Evolutionary conservation across 306 rosid species (phyloP), one percentile per base, ranked within the genome.

Genomic region (Leucaena leucocephala): DNA sequence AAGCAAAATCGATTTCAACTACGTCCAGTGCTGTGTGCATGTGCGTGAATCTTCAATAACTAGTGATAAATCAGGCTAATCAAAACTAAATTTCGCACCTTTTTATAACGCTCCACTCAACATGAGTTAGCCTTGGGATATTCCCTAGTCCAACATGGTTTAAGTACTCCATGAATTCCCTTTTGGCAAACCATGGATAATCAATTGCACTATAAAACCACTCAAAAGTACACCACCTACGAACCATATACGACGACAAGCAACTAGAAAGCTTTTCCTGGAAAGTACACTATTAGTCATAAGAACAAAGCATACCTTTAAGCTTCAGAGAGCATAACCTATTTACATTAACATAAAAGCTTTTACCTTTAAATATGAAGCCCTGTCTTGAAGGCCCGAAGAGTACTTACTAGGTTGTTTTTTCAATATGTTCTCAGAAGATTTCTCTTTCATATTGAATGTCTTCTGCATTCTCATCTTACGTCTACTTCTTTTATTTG

Each of bases 141-240:
- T 87, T 88, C 66, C 89, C 97, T 77, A 95, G 86, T 80, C 98
- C 98, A 71, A 92, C 98, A 90, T 95, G 98, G 82, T 92, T 85
- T 88, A 95, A 82, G 88, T 95, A 95, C 85, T 95, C 98, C 78
- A 88, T 86, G 80, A 95, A 95, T 87, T 91, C 98, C 82, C 89
- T 87, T 82, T 93, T 92, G 72, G 98, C 87, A 83, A 91, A 95
- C 98, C 98, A 95, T 68, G 98, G 98, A 87, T 88, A 92, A 75
- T 95, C 98, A 71, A 95, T 84, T 62, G 98, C 98, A 65, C 98
- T 91, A 79, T 95, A 95, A 87, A 92, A 92, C 98, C 98, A 95
- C 85, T 95, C 98, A 84, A 88, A 95, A 33, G 87, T 82, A 81
- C 87, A 87, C 98, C 98, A 92, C 81, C 92, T 92, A 40, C 91